Evolutionary conservation across 208 protist species (phyloP), one percentile per base, ranked within the genome.

Genomic region (Trypanosoma caninum): DNA sequence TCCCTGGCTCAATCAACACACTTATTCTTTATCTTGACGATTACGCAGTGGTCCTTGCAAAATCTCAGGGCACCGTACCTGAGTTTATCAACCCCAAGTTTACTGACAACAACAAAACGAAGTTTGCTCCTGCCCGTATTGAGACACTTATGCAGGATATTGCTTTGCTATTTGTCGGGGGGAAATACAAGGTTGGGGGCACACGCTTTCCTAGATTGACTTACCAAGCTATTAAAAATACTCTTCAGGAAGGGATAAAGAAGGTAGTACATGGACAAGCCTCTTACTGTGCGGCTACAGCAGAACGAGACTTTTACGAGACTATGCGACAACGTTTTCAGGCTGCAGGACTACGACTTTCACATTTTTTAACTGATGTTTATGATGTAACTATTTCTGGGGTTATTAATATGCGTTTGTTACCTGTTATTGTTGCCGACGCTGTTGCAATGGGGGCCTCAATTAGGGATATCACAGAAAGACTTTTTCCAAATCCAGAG

Each of bases 51-150:
- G 20, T 75, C 25, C 76, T 97, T 28, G 66, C 56, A 35, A 45
- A 33, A 55, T 89, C 84, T 28, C 40, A 79, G 47, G 89, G 91
- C 22, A 37, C 35, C 2, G 88, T 97, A 27, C 90, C 92, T 3
- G 93, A 98, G 79, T 97, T 98, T 69, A 94, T 97, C 59, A 97
- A 97, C 71, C 92, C 93, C 23, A 98, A 98, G 59, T 97, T 91
- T 65, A 65, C 68, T 8, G 84, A 94, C 48, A 76, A 57, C 0
- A 72, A 56, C 10, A 74, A 72, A 30, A 75, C 58, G 18, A 25
- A 33, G 20, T 95, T 97, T 61, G 84, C 79, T 44, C 89, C 91
- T 3, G 84, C 85, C 14, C 83, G 91, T 22, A 65, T 97, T 13
- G 91, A 97, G 69, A 93, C 85, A 11, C 80, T 97, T 11, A 95